Conservation (phyloP, 1,139 yeast genomes). For the Meyerozyma elateridarum region DNA sequence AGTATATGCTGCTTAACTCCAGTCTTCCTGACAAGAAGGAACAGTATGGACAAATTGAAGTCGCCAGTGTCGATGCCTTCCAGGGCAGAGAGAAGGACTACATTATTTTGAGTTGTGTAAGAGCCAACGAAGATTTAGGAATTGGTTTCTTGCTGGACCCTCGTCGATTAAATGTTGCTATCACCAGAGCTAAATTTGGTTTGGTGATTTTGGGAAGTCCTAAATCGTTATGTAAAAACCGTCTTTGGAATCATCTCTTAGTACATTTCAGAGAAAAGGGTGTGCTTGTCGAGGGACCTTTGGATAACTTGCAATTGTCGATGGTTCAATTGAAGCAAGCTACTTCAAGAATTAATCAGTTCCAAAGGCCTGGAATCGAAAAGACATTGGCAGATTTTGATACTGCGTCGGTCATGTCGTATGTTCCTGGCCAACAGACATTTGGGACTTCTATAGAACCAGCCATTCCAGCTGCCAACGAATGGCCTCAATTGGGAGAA, state of each 20-base stretch:
- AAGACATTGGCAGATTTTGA: slow-evolving; percentile 31
- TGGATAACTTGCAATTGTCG: slow-evolving; percentile 73
- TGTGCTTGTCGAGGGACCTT: slow-evolving; percentile 87
- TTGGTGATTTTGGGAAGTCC: slow-evolving; percentile 83
- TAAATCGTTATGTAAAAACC: slow-evolving; percentile 63
- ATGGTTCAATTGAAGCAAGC: slow-evolving; percentile 50
- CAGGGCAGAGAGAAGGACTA: slow-evolving; percentile 95
- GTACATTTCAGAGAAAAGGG: slow-evolving; percentile 80
- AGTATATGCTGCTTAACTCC: slow-evolving; percentile 74
- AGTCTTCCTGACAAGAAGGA: slow-evolving; percentile 55
- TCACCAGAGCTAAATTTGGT: slow-evolving; percentile 89
- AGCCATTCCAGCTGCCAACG: no score
- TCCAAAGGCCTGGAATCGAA: slow-evolving; percentile 5
- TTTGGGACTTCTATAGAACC: no score
- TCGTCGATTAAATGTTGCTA: slow-evolving; percentile 85
- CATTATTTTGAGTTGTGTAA: slow-evolving; percentile 83
- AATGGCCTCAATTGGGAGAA: slow-evolving; percentile 37
- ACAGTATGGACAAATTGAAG: slow-evolving; percentile 70
- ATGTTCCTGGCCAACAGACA: slow-evolving; percentile 25
- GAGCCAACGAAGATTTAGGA: slow-evolving; percentile 78
- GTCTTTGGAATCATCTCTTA: slow-evolving; percentile 75
- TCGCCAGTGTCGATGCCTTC: slow-evolving; percentile 91
- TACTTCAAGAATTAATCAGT: slow-evolving; percentile 3
- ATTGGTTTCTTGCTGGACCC: slow-evolving; percentile 91
- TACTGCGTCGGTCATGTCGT: slow-evolving; percentile 46